Evolutionary conservation across 2,329 filamentous ascomycete genomes (phyloP), one percentile per base, ranked within the genome.

Genomic region (Neonectria ditissima): DNA sequence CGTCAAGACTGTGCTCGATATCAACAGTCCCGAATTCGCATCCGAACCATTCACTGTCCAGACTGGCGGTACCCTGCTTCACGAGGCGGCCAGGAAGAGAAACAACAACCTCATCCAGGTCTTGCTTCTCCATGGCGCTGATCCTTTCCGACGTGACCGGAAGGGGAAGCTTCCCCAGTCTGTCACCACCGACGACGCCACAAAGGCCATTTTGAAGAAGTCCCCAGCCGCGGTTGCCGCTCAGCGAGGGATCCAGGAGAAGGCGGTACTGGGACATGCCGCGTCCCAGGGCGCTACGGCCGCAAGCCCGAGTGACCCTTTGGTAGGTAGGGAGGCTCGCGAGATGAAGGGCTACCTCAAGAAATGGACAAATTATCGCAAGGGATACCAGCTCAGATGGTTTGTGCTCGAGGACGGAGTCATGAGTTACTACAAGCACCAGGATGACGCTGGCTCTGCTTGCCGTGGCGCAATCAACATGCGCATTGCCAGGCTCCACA

Each of bases 291-390:
- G 84, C 6, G 80, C 82, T 2, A 80, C 84, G 9, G 77, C 83
- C 14, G 82, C 87, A 26, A 79, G 81, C 2, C 83, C 89, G 16
- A 83, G 85, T 10, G 87, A 92, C 68, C 82, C 87, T 20, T 78
- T 89, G 62, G 92, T 91, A 26, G 91, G 92, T 16, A 94, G 95
- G 69, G 96, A 99, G 75, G 92, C 92, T 18, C 87, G 94, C 51
- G 95, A 98, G 80, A 98, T 99, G 92, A 97, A 97, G 81, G 96
- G 96, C 7, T 99, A 98, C 77, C 84, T 99, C 60, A 98, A 97
- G 81, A 99, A 99, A 79, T 99, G 96, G 96, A 99, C 96, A 51
- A 99, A 99, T 77, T 99, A 99, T 77, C 94, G 95, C 22, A 94
- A 92, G 76, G 96, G 96, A 9, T 99, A 97, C 81, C 97, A 99